Base-by-base conservation (phyloP, 2,329 filamentous ascomycete species). In the Venturia nashicola region DNA sequence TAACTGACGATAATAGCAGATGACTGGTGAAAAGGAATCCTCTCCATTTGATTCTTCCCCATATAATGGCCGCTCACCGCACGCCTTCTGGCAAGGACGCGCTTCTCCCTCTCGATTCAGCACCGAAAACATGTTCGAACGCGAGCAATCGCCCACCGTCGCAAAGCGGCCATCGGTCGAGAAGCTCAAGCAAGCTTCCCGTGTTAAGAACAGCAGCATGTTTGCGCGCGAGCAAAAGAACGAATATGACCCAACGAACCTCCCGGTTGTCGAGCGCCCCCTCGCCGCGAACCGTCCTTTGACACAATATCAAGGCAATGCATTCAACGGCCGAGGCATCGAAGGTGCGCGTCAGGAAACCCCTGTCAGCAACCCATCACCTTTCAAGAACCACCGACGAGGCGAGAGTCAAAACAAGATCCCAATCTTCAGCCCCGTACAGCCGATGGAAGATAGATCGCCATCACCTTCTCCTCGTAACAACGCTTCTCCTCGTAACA, bases 161-260 rank as follows among this genome's bases (percentile, higher is more conserved):
- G 55, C 59, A n/a, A 87, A 85, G 65, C 87, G 93, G 72, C 90
- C 90, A 57, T 97, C 93, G 20, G 92, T 99, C 69, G 94, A 99
- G 82, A 92, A 92, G 72, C 82, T 99, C 65, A 95, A 97, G 78
- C 90, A 88, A 74, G 92, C 91, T 40, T 96, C 93, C 64, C 89
- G 94, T 66, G 94, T 99, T 71, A 96, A 93, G 82, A 97, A 96
- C 79, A 97, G 93, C 82, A 96, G 88, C 78, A 97, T 97, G 82
- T 90, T 96, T 73, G 91, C 91, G 51, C 88, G 92, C 64, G 92
- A 97, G 77, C 88, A 91, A 72, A 92, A 92, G 77, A 86, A 91
- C 74, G 89, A 95, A 78, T 97, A 97, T 79, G 91, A 97, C 74
- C 91, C 92, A 36, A 83, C 87, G 64, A 84, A 85, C 68, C 77